Conservation (phyloP, 257 asterid genomes). For the Thymus quinquecostatus region DNA sequence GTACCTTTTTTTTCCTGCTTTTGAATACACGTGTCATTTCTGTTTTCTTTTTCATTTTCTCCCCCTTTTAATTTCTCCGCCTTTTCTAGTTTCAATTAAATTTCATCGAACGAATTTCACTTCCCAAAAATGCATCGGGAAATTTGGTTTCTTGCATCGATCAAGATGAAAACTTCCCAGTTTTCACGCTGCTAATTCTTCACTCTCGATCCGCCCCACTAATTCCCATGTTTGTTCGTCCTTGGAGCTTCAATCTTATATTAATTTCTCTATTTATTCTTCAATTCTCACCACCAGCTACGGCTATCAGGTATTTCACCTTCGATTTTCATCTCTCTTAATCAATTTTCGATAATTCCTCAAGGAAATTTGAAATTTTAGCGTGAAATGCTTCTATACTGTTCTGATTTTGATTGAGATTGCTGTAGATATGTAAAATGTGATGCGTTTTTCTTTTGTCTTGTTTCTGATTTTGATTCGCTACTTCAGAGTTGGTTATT, state of each 20-base stretch:
- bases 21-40: too few relatives aligned
- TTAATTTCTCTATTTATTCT: conserved; percentile 35
- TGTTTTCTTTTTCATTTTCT: too few relatives aligned
- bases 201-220: conserved; percentile 18
- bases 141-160: conserved; percentile 18
- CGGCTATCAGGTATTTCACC: conserved; percentile 57
- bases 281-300: conserved; percentile 40
- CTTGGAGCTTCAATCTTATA: conserved; percentile 21
- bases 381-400: neutral
- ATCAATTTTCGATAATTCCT: neutral
- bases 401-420: conserved; percentile 18
- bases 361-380: neutral
- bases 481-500: neutral
- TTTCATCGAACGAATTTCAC: neutral
- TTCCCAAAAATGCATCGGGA: neutral
- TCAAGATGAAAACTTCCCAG: conserved; percentile 24
- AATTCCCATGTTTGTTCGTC: conserved; percentile 26
- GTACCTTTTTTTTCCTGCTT: too few relatives aligned
- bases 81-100: neutral
- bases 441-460: neutral
- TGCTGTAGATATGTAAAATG: neutral
- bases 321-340: neutral
- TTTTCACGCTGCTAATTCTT: conserved; percentile 7
- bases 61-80: neutral
- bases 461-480: neutral